Percentiles rank a stretch among this genome's conserved stretches.
phyloP scores from a whole-genome alignment of 192 early-diverging fungal genomes.

The Dimargaris verticillata region DNA sequence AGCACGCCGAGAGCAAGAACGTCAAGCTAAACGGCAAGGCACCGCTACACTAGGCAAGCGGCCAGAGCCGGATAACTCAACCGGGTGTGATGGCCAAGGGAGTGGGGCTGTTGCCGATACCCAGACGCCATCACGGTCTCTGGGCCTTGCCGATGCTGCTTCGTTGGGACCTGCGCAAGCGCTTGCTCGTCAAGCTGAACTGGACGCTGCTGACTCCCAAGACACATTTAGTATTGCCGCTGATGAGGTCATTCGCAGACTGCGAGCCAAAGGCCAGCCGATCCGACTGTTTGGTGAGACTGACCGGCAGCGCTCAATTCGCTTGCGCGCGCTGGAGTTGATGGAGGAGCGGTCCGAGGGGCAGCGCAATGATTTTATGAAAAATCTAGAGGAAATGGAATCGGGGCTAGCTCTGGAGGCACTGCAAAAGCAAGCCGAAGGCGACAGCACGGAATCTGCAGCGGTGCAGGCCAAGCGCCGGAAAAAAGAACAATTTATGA shows the following conservation, averaged over 20 bases:
- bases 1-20: not conserved
- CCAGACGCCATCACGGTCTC: no score
- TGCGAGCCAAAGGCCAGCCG: slow-evolving; percentile 75
- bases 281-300: slow-evolving; percentile 87
- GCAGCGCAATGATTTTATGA: slow-evolving; percentile 84
- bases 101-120: slow-evolving; percentile 3
- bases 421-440: slow-evolving; percentile 38
- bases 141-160: no score
- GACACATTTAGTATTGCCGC: slow-evolving; percentile 39
- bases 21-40: slow-evolving; percentile 8
- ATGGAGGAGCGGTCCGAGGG: slow-evolving; percentile 69
- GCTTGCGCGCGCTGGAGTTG: slow-evolving; percentile 65
- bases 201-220: slow-evolving; percentile 4
- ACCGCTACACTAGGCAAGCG: slow-evolving; percentile 2
- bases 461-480: slow-evolving; percentile 10
- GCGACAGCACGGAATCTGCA: slow-evolving; percentile 20
- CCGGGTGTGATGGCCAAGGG: not conserved
- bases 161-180: no score
- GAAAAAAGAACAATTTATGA: slow-evolving; percentile 20
- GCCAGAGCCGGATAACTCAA: not conserved
- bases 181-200: not conserved
- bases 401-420: slow-evolving; percentile 58
- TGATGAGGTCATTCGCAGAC: slow-evolving; percentile 61
- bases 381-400: slow-evolving; percentile 67
- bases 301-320: slow-evolving; percentile 53